These are phyloP conservation scores for Agaricus bisporus DNA, from an alignment of 768 basidiomycete genomes.

Conservation along the genomic window DNA sequence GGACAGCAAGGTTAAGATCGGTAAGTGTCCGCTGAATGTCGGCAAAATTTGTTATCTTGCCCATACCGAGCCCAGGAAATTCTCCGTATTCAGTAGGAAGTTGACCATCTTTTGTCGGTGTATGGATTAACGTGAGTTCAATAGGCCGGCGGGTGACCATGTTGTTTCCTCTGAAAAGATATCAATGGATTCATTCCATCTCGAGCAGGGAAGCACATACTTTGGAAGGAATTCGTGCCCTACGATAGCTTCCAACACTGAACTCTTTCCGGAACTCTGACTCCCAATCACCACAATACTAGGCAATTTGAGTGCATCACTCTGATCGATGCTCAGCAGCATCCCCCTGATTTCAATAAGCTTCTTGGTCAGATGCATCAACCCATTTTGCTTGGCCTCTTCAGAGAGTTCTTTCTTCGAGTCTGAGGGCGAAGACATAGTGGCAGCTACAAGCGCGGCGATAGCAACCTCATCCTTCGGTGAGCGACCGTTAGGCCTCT, in stretches of 20 bases:
- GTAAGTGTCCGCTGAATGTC: conserved; percentile 89
- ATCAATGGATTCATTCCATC: neutral
- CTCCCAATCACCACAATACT: conserved; percentile 98
- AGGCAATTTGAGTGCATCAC: conserved; percentile 88
- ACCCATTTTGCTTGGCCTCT: conserved; percentile 64
- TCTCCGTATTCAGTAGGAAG: conserved; percentile 80
- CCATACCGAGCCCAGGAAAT: conserved; percentile 85
- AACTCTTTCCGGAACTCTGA: conserved; percentile 98
- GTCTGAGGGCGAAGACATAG: conserved; percentile 72
- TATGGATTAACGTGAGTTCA: conserved; percentile 94
- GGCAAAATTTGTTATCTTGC: conserved; percentile 87
- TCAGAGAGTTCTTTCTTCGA: conserved; percentile 33
- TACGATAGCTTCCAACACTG: conserved; percentile 94
- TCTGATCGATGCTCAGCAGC: conserved; percentile 94
- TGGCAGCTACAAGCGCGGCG: conserved; percentile 72
- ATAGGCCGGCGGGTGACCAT: conserved; percentile 99
- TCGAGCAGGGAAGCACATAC: conserved; percentile 40
- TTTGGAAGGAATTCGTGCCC: conserved; percentile 98
- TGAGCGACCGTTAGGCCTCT: conserved; percentile 36
- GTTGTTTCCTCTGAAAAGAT: conserved; percentile 75
- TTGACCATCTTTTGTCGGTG: conserved; percentile 54
- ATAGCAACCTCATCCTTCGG: conserved; percentile 58
- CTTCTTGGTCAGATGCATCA: conserved; percentile 91
- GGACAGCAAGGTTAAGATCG: conserved; percentile 92
- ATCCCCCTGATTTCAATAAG: conserved; percentile 95